These are phyloP conservation scores for Helichrysum umbraculigerum DNA, from an alignment of 129 eudicot genomes.

Conservation along the genomic window DNA sequence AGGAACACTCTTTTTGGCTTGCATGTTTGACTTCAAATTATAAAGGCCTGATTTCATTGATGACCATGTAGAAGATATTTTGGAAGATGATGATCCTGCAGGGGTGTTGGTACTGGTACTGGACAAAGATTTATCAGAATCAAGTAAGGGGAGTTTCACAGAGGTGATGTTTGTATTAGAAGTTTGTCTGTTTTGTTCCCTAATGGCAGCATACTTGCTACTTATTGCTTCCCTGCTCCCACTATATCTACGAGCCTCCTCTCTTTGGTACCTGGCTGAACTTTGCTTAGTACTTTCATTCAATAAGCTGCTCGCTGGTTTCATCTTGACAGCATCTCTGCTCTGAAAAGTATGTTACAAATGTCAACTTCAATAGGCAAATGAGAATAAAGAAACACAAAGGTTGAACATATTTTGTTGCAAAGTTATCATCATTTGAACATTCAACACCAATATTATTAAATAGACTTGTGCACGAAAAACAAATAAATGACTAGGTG, in stretches of 20 bases:
- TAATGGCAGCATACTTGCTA: constrained; percentile 77
- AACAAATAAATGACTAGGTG: background rate
- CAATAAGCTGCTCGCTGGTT: constrained; percentile 28
- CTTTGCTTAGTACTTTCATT: constrained; percentile 42
- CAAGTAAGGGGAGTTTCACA: constrained; percentile 65
- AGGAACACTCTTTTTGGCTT: constrained; percentile 58
- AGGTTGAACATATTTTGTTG: background rate
- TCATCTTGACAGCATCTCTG: constrained; percentile 42
- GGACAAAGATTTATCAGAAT: constrained; percentile 34
- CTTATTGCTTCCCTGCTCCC: constrained; percentile 79
- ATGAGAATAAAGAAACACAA: background rate
- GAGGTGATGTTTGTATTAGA: constrained; percentile 46
- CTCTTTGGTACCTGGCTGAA: constrained; percentile 46
- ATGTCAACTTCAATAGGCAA: background rate
- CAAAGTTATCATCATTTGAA: background rate
- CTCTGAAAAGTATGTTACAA: constrained; percentile 37
- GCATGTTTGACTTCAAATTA: constrained; percentile 58
- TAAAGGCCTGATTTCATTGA: constrained; percentile 69
- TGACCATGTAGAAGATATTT: constrained; percentile 69
- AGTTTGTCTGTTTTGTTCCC: constrained; percentile 53
- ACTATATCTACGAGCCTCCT: constrained; percentile 46
- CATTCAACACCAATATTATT: background rate
- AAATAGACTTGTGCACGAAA: background rate
- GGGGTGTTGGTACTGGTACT: constrained; percentile 12
- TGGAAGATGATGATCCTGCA: constrained; percentile 40